phyloP scores from a whole-genome alignment of 345 rosid species.

The Syzygium aromaticum region DNA sequence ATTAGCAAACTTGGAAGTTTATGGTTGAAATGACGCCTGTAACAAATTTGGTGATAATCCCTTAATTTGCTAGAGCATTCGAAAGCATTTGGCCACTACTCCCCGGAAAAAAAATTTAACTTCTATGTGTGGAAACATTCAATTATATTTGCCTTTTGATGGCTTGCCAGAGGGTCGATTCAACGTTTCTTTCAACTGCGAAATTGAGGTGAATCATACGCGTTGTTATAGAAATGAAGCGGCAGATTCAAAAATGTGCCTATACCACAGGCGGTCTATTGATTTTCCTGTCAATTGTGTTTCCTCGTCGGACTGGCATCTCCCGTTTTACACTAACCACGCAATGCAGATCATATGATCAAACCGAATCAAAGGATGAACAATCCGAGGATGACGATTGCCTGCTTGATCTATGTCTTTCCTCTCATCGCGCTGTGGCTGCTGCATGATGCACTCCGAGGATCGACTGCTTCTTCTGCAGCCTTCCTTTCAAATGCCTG shows the following conservation, averaged over 20 bases:
- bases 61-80: not conserved
- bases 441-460: not conserved
- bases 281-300: not conserved
- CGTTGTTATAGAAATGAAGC: not conserved
- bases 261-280: not conserved
- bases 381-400: not conserved
- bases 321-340: not conserved
- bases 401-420: not conserved
- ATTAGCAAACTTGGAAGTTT: not conserved
- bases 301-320: not conserved
- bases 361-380: not conserved
- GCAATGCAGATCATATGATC: not conserved
- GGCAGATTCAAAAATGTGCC: not conserved
- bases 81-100: rapidly evolving
- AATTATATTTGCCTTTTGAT: not conserved
- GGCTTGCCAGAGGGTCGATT: not conserved
- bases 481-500: slow-evolving; percentile 55
- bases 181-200: not conserved
- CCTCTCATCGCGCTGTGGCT: not conserved
- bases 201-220: not conserved
- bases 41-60: not conserved
- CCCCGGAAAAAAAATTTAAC: rapidly evolving
- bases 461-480: slow-evolving; percentile 57
- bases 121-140: not conserved
- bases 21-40: not conserved